Conservation (phyloP, 345 rosid genomes). For the Brassica incana region DNA sequence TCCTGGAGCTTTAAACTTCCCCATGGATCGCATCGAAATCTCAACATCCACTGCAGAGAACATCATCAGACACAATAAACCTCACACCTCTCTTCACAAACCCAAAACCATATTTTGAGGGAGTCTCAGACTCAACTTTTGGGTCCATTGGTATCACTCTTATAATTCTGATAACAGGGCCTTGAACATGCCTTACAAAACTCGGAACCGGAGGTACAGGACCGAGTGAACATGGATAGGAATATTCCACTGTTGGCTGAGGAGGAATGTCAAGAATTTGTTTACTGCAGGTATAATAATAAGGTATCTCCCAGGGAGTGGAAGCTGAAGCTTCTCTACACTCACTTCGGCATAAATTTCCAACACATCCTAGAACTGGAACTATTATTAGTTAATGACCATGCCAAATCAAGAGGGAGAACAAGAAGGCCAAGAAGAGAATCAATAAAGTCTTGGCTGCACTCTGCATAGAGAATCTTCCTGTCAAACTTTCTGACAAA, state of each 20-base stretch:
- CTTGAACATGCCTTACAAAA: not conserved
- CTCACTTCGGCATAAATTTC: not conserved
- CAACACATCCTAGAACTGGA: not conserved
- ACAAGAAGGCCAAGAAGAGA: not conserved
- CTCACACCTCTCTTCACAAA: not conserved
- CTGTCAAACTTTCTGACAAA: not conserved
- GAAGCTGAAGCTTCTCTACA: not conserved
- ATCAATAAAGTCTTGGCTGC: not conserved
- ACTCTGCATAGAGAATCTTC: not conserved
- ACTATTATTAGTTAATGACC: not conserved
- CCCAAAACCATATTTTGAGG: not conserved
- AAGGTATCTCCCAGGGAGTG: not conserved
- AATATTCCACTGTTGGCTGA: not conserved
- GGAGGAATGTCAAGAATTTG: not conserved
- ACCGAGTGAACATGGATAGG: not conserved
- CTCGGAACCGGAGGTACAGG: not conserved
- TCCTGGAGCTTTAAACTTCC: no score
- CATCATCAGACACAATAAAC: not conserved
- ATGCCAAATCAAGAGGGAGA: not conserved
- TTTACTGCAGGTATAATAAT: not conserved
- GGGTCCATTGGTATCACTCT: not conserved
- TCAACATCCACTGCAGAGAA: no score
- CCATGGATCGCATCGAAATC: no score
- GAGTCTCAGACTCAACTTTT: not conserved
- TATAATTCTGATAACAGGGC: not conserved